Conservation (phyloP, 176 grass and related monocot species). For the Zea mays region Zm-B73-REFERENCE-NAM-5.0 NC_050104.1:143009501-143010000, state of each 20-base stretch:
- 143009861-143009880: not conserved
- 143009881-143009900: not conserved
- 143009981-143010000: no score
- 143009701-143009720: conserved; percentile 42
- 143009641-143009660: conserved; percentile 26
- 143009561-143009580: not conserved
- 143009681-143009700: conserved; percentile 2
- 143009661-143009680: conserved; percentile 4
- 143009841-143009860: conserved; percentile 7
- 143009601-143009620: not conserved
- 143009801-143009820: not conserved
- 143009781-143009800: not conserved
- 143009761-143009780: conserved; percentile 11
- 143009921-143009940: not conserved
- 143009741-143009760: conserved; percentile 12
- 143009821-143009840: not conserved
- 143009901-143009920: not conserved
- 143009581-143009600: not conserved
- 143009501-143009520: not conserved
- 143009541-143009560: not conserved
- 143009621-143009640: conserved; percentile 45
- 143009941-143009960: conserved; percentile 12
- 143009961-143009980: conserved; percentile 25
- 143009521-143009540: not conserved
- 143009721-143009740: conserved; percentile 48